A percentile compares a stretch with the other conserved stretches of the same genome.
Conservation (phyloP, 2,329 filamentous ascomycete species). For the Colletotrichum musicola region DNA sequence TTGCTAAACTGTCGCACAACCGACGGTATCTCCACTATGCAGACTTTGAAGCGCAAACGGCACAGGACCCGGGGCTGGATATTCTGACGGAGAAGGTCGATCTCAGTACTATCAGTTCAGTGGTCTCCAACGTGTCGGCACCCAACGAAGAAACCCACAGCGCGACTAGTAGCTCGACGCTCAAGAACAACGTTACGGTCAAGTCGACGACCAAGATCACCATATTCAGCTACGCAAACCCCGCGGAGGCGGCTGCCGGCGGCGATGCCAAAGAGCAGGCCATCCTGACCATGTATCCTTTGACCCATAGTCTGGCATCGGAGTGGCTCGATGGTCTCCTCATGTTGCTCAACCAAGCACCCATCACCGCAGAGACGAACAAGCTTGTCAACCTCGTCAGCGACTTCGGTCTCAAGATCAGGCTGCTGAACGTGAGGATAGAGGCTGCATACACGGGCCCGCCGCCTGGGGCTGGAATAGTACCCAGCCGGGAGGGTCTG, state of each 20-base stretch:
- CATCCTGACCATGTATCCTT: constrained; percentile 85
- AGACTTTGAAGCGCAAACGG: constrained; percentile 78
- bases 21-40: constrained; percentile 90
- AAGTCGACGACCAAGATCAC: constrained; percentile 86
- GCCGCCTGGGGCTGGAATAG: constrained; percentile 76
- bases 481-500: constrained; percentile 86
- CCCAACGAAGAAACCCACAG: constrained; percentile 65
- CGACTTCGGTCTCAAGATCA: constrained; percentile 93
- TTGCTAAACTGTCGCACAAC: constrained; percentile 90
- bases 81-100: constrained; percentile 85
- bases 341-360: constrained; percentile 94
- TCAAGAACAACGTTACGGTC: constrained; percentile 51
- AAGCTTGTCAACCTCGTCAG: constrained; percentile 88
- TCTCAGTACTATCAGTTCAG: constrained; percentile 87
- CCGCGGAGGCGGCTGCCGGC: constrained; percentile 52
- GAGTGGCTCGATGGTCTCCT: constrained; percentile 97
- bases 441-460: constrained; percentile 80
- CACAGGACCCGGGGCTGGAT: constrained; percentile 78
- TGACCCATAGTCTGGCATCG: constrained; percentile 84
- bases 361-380: constrained; percentile 96
- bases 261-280: constrained; percentile 72
- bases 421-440: constrained; percentile 89
- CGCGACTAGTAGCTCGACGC: constrained; percentile 57
- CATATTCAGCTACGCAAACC: constrained; percentile 78
- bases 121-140: constrained; percentile 91